phyloP scores from a whole-genome alignment of 169 alveolate species.

The Plasmodium falciparum region DNA sequence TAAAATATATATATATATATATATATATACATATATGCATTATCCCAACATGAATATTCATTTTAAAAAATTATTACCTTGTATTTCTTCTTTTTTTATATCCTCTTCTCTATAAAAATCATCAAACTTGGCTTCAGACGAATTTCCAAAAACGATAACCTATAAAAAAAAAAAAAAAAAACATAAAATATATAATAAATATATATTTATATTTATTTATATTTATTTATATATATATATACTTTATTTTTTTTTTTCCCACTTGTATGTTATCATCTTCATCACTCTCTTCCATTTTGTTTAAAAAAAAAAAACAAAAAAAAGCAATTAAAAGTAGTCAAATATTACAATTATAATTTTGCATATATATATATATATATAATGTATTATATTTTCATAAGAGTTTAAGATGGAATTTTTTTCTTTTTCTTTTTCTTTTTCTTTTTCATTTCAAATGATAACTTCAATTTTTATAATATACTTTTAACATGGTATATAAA shows the following conservation, averaged over 20 bases:
- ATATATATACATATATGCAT: background rate
- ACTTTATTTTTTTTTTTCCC: background rate
- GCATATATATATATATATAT: too few relatives aligned
- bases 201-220: background rate
- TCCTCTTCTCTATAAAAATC: conserved; percentile 60
- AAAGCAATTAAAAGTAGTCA: too few relatives aligned
- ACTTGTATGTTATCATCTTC: conserved; percentile 68
- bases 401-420: background rate
- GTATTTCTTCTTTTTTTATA: conserved; percentile 2
- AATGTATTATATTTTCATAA: background rate
- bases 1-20: conserved; percentile 1
- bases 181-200: background rate
- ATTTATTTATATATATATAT: too few relatives aligned
- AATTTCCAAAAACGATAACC: conserved; percentile 73
- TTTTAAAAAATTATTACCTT: background rate
- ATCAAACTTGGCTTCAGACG: conserved; percentile 69
- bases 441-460: background rate
- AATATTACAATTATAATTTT: too few relatives aligned
- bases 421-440: background rate
- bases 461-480: too few relatives aligned
- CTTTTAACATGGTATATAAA: too few relatives aligned
- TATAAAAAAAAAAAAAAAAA: background rate
- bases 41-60: background rate
- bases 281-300: conserved; percentile 59
- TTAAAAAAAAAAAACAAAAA: too few relatives aligned